These are phyloP conservation scores for Rhypophila decipiens DNA, from an alignment of 495 filamentous ascomycete genomes.

Conservation along the genomic window DNA sequence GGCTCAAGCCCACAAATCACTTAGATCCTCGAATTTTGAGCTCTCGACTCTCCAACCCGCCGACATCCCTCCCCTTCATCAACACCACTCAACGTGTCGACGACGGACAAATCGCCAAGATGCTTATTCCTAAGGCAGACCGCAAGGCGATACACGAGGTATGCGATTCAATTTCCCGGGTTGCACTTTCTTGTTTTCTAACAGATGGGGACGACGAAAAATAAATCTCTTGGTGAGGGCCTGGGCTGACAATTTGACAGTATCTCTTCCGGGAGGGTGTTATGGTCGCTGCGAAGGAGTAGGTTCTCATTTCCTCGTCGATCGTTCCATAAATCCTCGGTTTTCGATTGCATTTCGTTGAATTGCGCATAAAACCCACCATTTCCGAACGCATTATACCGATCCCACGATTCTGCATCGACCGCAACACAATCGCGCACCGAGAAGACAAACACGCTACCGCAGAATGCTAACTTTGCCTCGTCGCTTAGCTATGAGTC, in stretches of 20 bases:
- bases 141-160: constrained; percentile 98
- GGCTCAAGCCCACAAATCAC: constrained; percentile 29
- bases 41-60: constrained; percentile 21
- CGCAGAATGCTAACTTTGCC: constrained; percentile 21
- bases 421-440: no score
- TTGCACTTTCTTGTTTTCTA: constrained; percentile 3
- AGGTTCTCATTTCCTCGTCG: constrained; percentile 16
- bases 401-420: background rate
- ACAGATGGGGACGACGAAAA: background rate
- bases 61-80: constrained; percentile 31
- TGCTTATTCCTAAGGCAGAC: constrained; percentile 99
- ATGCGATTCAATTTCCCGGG: no score
- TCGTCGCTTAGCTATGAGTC: constrained; percentile 26
- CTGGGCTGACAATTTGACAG: constrained; percentile 50
- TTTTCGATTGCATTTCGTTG: background rate
- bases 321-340: background rate
- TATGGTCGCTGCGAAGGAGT: constrained; percentile 95
- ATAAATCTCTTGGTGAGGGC: constrained; percentile 6
- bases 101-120: constrained; percentile 49
- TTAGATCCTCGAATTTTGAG: constrained; percentile 29
- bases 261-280: constrained; percentile 99
- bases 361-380: no score
- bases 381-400: no score
- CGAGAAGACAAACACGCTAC: no score
- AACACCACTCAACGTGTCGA: constrained; percentile 39